Evolutionary conservation across 371 early-diverging fungal species (phyloP).

Genomic region (Haplosporangium sp.): DNA sequence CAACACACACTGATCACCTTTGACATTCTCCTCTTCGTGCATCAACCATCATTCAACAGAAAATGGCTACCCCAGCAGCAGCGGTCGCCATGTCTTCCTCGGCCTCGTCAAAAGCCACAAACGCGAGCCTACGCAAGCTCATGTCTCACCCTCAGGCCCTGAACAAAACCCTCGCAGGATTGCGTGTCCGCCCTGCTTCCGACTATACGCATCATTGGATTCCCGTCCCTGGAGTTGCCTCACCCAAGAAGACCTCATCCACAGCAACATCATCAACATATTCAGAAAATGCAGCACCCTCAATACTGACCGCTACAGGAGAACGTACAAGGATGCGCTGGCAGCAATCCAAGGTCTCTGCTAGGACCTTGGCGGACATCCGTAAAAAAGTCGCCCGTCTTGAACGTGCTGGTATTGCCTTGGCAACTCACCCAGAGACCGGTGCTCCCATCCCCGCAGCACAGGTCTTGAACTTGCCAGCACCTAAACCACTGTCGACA

Average conservation of each 20-base stretch:
- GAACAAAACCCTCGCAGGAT: conserved; percentile 41
- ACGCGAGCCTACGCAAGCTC: conserved; percentile 37
- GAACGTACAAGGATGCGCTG: conserved; percentile 52
- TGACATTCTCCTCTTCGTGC: background rate
- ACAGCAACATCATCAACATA: conserved; percentile 10
- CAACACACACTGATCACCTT: background rate
- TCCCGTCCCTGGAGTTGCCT: conserved; percentile 47
- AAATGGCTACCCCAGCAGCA: conserved; percentile 48
- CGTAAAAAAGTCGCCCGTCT: conserved; percentile 50
- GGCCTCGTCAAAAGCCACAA: conserved; percentile 30
- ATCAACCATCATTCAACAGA: too few relatives aligned
- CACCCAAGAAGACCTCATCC: conserved; percentile 21
- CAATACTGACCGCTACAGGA: conserved; percentile 43
- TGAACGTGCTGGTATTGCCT: conserved; percentile 39
- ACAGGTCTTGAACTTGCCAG: conserved; percentile 42
- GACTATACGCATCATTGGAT: conserved; percentile 52
- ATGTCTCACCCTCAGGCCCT: conserved; percentile 39
- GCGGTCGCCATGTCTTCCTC: conserved; percentile 39
- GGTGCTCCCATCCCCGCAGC: conserved; percentile 35
- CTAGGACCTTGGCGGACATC: conserved; percentile 43
- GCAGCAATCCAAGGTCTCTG: conserved; percentile 52
- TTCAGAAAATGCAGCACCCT: conserved; percentile 34
- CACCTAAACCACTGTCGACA: conserved; percentile 31
- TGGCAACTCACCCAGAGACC: conserved; percentile 42
- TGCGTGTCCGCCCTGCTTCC: conserved; percentile 39